Base-by-base conservation (phyloP, 441 rosid genomes). In the Sinapis alba region DNA sequence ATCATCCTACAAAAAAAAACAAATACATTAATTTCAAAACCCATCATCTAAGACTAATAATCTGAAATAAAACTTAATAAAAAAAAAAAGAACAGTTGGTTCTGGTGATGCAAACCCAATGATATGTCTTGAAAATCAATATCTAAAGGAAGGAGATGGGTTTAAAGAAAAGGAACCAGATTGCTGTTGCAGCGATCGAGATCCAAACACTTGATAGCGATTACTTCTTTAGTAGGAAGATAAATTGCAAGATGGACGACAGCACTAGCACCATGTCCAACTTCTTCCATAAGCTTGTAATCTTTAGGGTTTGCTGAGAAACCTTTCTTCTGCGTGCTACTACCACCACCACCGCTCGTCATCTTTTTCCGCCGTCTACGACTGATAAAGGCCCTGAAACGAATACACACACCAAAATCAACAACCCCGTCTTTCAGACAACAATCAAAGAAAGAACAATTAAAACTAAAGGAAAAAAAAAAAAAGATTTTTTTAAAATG, bases 111-210 rank as follows among this genome's bases (percentile, higher is more conserved):
- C 19, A 15, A 13, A 12, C n/a, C 5, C 54, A 16, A n/a, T 47
- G 41, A 47, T 27, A 30, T 19, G 38, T 24, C 30, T 7, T n/a
- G 11, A 63, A 36, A 47, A 57, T 10, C 56, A 61, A 28, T n/a
- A 75, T 32, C 56, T 32, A 70, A 65, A 20, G 27, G 19, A 21
- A 12, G 50, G 62, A 47, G 47, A 62, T 59, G 21, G 47, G 23
- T 18, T 30, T 41, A 5, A 34, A 10, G n/a, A 38, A n/a, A n/a
- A 81, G 90, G 32, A 45, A 94, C 99, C 88, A 94, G 90, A 81
- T 92, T 92, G 77, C 84, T 89, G 62, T 87, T 89, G 83, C 97
- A 94, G 71, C 99, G 98, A 86, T 92, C 97, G 84, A 94, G 99
- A 90, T 94, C 98, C 86, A 94, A 86, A 73, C 94, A 87, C 84